Conservation (phyloP, 2,329 filamentous ascomycete genomes). For the Colletotrichum sp. region DNA sequence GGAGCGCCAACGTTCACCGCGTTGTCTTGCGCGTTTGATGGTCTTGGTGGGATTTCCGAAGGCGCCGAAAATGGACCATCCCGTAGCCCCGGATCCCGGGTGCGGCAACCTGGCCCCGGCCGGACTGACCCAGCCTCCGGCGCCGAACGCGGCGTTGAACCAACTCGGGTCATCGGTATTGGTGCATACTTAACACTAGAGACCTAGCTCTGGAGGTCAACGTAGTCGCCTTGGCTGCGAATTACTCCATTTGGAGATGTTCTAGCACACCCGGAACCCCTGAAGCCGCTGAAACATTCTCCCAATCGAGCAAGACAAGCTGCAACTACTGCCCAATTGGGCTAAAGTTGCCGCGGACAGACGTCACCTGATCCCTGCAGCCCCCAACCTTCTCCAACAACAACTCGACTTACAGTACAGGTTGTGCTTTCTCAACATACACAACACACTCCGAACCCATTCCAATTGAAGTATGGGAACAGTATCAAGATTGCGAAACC, state of each 20-base stretch:
- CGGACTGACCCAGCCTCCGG: no score
- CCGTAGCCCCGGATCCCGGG: no score
- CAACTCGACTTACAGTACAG: neutral
- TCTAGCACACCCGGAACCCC: accelerated
- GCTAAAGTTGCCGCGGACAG: neutral
- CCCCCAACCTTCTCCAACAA: neutral
- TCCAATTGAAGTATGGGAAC: neutral
- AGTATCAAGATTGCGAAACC: accelerated
- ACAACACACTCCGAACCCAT: neutral
- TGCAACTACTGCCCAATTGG: neutral
- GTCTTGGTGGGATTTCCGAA: no score
- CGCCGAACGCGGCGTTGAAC: no score
- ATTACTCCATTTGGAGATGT: neutral
- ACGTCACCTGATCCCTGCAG: neutral
- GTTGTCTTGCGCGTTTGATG: no score
- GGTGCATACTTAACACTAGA: neutral
- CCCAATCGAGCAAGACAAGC: neutral
- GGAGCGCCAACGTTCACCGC: no score
- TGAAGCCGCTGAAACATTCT: neutral
- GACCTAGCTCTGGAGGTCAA: neutral
- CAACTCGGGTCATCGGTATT: no score
- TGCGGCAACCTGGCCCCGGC: no score
- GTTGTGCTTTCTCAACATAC: neutral
- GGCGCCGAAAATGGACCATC: no score
- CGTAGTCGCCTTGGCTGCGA: accelerated